Evolutionary conservation across 208 protist species (phyloP), one percentile per base, ranked within the genome.

Genomic region (Trypanosoma grayi): DNA sequence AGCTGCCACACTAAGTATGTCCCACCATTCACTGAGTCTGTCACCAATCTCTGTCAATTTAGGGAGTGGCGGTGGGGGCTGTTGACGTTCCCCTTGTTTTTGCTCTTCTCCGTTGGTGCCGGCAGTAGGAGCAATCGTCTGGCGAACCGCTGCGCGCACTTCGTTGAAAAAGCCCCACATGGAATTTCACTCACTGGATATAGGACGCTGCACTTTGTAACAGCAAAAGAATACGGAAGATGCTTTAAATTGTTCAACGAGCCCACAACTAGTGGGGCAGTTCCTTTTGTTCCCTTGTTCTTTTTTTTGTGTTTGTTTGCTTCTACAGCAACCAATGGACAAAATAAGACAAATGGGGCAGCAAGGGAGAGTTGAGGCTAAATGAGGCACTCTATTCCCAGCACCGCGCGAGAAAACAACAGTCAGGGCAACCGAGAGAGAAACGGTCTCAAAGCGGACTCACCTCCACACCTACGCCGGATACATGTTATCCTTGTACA

Each of bases 401-500:
- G n/a, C n/a, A n/a, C n/a, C n/a, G n/a, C n/a, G n/a, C n/a, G n/a
- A n/a, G n/a, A n/a, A n/a, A n/a, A n/a, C n/a, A n/a, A n/a, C n/a
- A n/a, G n/a, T n/a, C n/a, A n/a, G n/a, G n/a, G n/a, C n/a, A n/a
- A n/a, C n/a, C n/a, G n/a, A n/a, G n/a, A n/a, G n/a, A n/a, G n/a
- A n/a, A n/a, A n/a, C n/a, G n/a, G n/a, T n/a, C n/a, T n/a, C n/a
- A n/a, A n/a, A 47, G 50, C 20, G 22, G 36, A 36, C 20, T 31
- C 18, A 60, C 43, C 18, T n/a, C 25, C 39, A 33, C 0, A 13
- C 30, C 59, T 79, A 90, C 18, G 63, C 58, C 4, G 81, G 80
- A 61, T 87, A 87, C 75, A 85, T 84, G 45, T 85, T 85, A 20
- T 79, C 61, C 39, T 47, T 85, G 40, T 73, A 77, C 11, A 75